Base-by-base conservation (phyloP, 2,329 filamentous ascomycete species). In the Sclerotinia subarctica region DNA sequence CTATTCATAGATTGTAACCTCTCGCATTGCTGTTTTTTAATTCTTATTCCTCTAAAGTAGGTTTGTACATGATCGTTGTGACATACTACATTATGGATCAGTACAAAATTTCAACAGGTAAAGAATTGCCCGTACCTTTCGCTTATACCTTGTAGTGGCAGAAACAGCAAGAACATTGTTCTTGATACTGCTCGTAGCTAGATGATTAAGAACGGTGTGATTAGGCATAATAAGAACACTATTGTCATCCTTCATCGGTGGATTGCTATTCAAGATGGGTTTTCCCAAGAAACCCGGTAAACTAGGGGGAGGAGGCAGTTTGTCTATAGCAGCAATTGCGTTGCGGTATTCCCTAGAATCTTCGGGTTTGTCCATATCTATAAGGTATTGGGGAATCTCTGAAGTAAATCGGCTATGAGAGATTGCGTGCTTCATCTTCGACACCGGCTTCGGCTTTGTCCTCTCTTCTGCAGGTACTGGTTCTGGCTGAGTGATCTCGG, bases 141-240 rank as follows among this genome's bases (percentile, higher is more conserved):
- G 90, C 82, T 93, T 96, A 79, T 98, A 99, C 78, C 95, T 86
- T n/a, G 95, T 99, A 6, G 95, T 99, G 19, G 93, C 94, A 76
- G 94, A 97, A 7, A 96, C 96, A 46, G 95, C 95, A 72, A 99
- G 84, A 35, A 98, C 92, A 71, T 94, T 94, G 73, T 97, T 93
- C 82, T 97, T 97, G 79, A 99, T 99, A 79, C 94, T 97, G 79
- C 94, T 98, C 3, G 95, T 99, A 60, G 94, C 94, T 73, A 99
- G 82, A 79, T 99, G 95, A 74, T 99, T 99, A 71, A 99, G 82
- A 44, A 98, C 93, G 0, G 95, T 97, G 77, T 99, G 94, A 76
- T 98, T 99, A 19, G 95, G 95, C 86, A 97, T 94, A 73, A 93
- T 95, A 71, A 99, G 82, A 70, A 99, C 95, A 80, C 94, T 97